Evolutionary conservation across 768 basidiomycete genomes (phyloP).

Genomic region (Lactarius tabidus): DNA sequence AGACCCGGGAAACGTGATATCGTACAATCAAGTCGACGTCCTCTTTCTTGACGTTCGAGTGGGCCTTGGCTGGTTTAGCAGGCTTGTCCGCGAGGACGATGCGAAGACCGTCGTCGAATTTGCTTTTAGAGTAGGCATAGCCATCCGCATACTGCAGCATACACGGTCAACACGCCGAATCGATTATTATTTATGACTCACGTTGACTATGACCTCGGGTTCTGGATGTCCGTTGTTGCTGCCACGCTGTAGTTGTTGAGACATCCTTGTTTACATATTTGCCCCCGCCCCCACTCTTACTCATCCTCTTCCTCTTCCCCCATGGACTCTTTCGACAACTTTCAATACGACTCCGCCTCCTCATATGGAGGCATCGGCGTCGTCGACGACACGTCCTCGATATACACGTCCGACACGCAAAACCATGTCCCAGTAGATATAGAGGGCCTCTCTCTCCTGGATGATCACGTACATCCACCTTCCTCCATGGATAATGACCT

Average conservation of each 20-base stretch:
- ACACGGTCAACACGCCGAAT: not conserved
- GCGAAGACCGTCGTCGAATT: conserved; percentile 61
- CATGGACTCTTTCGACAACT: conserved; percentile 85
- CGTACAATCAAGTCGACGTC: conserved; percentile 64
- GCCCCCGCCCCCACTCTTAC: not conserved
- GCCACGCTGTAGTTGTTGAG: conserved; percentile 25
- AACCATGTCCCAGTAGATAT: conserved; percentile 53
- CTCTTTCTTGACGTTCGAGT: conserved; percentile 47
- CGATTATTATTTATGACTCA: conserved; percentile 33
- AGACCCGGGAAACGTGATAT: not conserved
- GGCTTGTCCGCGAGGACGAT: conserved; percentile 55
- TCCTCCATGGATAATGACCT: conserved; percentile 27
- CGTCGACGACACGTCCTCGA: conserved; percentile 76
- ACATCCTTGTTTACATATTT: conserved; percentile 5
- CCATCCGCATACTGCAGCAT: conserved; percentile 56
- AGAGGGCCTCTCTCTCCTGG: conserved; percentile 61
- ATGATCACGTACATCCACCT: conserved; percentile 43
- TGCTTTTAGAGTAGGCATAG: conserved; percentile 60
- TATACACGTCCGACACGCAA: conserved; percentile 72
- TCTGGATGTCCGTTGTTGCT: conserved; percentile 53
- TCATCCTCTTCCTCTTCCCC: conserved; percentile 22
- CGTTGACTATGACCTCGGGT: conserved; percentile 64
- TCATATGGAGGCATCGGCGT: conserved; percentile 70
- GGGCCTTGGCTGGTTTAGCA: conserved; percentile 41
- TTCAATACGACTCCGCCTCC: conserved; percentile 79